These are phyloP conservation scores for Phyllosticta citriasiana DNA, from an alignment of 2,329 filamentous ascomycete genomes.

Conservation along the genomic window DNA sequence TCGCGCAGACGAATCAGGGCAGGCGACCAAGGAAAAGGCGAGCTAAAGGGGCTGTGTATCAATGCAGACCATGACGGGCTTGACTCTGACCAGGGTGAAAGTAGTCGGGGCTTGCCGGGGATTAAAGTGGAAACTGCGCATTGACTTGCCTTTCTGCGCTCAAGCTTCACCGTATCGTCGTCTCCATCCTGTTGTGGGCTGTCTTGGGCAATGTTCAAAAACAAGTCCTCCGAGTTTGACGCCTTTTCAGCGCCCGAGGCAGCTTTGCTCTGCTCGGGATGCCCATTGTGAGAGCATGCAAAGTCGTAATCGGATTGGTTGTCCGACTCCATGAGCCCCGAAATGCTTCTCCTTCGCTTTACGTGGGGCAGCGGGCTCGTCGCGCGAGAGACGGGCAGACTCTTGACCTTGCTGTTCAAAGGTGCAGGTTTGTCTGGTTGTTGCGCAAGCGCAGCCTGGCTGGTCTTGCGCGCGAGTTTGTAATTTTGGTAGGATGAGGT, in stretches of 20 bases:
- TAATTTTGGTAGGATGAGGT: slow-evolving; percentile 13
- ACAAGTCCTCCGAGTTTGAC: slow-evolving; percentile 27
- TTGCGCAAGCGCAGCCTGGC: slow-evolving; percentile 15
- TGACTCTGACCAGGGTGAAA: neutral
- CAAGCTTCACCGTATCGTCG: slow-evolving; percentile 20
- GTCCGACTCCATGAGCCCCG: slow-evolving; percentile 12
- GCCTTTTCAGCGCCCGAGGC: slow-evolving; percentile 1
- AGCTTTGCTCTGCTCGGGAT: slow-evolving; percentile 2
- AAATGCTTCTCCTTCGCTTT: neutral
- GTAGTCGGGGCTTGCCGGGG: neutral
- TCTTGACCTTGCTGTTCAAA: slow-evolving; percentile 1
- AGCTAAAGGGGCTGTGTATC: neutral
- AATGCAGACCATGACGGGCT: neutral
- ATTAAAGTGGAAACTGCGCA: neutral
- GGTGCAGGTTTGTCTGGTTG: neutral
- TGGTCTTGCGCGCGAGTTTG: slow-evolving; percentile 18
- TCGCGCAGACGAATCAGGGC: neutral
- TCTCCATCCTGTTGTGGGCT: slow-evolving; percentile 16
- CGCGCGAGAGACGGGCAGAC: slow-evolving; percentile 4
- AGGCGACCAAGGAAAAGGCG: neutral
- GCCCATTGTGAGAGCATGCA: slow-evolving; percentile 19
- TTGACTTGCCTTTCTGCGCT: slow-evolving; percentile 23
- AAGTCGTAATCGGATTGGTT: slow-evolving; percentile 22
- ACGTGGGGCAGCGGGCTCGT: slow-evolving; percentile 1
- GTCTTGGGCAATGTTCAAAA: slow-evolving; percentile 33